These are phyloP conservation scores for Citrus hindsii DNA, from an alignment of 345 rosid genomes.

Conservation along the genomic window DNA sequence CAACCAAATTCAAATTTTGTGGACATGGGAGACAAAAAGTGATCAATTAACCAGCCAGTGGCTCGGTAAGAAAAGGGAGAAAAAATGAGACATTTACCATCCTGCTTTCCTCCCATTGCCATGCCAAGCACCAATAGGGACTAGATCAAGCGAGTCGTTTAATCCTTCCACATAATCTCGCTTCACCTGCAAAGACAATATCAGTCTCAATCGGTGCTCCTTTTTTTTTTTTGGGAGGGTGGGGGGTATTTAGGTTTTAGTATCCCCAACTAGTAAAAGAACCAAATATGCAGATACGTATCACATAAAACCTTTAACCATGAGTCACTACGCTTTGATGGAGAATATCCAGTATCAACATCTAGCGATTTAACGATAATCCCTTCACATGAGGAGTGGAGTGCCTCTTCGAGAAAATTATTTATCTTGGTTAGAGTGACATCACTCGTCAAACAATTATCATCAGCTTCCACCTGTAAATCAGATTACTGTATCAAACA, in stretches of 20 bases:
- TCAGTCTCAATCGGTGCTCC: background rate
- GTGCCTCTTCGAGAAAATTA: slow-evolving; percentile 68
- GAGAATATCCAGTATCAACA: slow-evolving; percentile 65
- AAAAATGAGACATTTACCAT: slow-evolving; percentile 50
- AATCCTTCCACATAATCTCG: slow-evolving; percentile 84
- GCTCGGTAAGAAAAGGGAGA: background rate
- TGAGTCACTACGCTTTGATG: slow-evolving; percentile 77
- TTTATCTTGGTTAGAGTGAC: slow-evolving; percentile 41
- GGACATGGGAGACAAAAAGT: background rate
- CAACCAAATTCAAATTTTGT: background rate
- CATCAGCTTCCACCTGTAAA: slow-evolving; percentile 57
- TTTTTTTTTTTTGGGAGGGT: no score
- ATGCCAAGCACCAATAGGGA: slow-evolving; percentile 95
- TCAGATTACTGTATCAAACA: slow-evolving; percentile 7
- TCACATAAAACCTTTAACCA: slow-evolving; percentile 74
- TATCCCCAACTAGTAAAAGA: background rate
- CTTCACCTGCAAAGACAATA: slow-evolving; percentile 56
- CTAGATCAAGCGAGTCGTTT: slow-evolving; percentile 82
- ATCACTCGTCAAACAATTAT: slow-evolving; percentile 44
- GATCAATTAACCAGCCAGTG: background rate
- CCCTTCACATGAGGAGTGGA: slow-evolving; percentile 76
- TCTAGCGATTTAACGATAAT: slow-evolving; percentile 79
- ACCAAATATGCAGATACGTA: background rate
- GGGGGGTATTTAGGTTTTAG: no score
- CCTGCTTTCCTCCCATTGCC: slow-evolving; percentile 95